A percentile compares a stretch with the other conserved stretches of the same genome.
phyloP scores from a whole-genome alignment of 2,329 filamentous ascomycete species.

The Aspergillus chevalieri region DNA sequence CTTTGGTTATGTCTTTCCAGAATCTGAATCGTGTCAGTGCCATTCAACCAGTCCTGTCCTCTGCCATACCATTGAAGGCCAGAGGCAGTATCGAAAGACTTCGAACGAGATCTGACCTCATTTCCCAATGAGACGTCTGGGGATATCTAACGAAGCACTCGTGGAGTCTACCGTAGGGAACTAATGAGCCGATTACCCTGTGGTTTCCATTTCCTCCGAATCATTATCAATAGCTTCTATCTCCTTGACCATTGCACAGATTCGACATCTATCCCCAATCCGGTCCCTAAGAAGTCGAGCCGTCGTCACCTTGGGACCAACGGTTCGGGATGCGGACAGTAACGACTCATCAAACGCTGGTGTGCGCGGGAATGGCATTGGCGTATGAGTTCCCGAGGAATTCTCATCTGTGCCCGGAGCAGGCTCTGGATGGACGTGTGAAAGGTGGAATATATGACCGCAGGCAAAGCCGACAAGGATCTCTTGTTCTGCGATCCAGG shows the following conservation, averaged over 20 bases:
- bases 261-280: constrained; percentile 44
- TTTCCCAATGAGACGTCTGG: no score
- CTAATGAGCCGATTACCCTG: background rate
- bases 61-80: no score
- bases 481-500: constrained; percentile 44
- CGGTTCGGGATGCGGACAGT: constrained; percentile 45
- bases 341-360: constrained; percentile 20
- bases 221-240: constrained; percentile 26
- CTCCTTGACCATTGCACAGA: constrained; percentile 32
- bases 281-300: constrained; percentile 70
- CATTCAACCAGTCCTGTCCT: no score
- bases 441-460: constrained; percentile 62
- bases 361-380: constrained; percentile 14
- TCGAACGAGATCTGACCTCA: no score
- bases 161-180: no score
- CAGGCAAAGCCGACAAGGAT: constrained; percentile 62
- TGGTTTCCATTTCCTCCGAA: constrained; percentile 1
- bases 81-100: no score
- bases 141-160: no score
- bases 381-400: constrained; percentile 16
- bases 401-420: constrained; percentile 14
- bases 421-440: constrained; percentile 48
- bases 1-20: no score
- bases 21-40: no score
- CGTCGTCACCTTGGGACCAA: constrained; percentile 82